Evolutionary conservation across 2,329 filamentous ascomycete genomes (phyloP), one percentile per base, ranked within the genome.

Genomic region (Colletotrichum destructivum): DNA sequence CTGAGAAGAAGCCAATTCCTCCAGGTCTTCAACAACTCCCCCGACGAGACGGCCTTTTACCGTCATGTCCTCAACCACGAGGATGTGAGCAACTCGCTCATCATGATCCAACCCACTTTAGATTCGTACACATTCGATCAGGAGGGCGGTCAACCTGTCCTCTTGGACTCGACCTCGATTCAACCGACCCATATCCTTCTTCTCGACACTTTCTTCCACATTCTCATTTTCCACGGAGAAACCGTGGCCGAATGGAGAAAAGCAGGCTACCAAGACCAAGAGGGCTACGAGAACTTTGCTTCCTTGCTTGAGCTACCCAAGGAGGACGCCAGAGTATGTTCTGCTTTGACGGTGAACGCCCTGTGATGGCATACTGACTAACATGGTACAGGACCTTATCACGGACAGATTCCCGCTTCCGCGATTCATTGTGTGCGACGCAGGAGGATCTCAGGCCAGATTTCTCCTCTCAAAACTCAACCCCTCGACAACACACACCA

Each of bases 11-110:
- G 95, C 83, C 96, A 98, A 82, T 99, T 99, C 87, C 84, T 99
- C 75, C 96, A 99, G 80, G 95, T 99, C 69, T 99, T 99, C 89
- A 99, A 99, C 87, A 99, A 98, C 83, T 98, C 96, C 0, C 96
- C 96, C 9, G 96, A 99, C 78, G 96, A 99, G 84, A 99, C 96
- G 31, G 96, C 96, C n/a, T 99, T 99, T 84, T 98, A 98, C 81
- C 90, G 96, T 73, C 96, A 99, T 80, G 95, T 99, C 3, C 88
- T 99, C 74, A 97, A 98, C 81, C 95, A 98, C 78, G 96, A 99
- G 82, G 96, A 98, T 82, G 95, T 97, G 73, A 93, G 94, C 84
- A 98, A 98, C 83, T 98, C 95, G 13, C 89, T 99, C 57, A 92
- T 99, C 81, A 99, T 99, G 96, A 98, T 99, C 75, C 96, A 99